A percentile compares a stretch with the other conserved stretches of the same genome.
These are phyloP conservation scores for Naganishia friedmannii DNA, from an alignment of 768 basidiomycete genomes.

Conservation along the genomic window DNA sequence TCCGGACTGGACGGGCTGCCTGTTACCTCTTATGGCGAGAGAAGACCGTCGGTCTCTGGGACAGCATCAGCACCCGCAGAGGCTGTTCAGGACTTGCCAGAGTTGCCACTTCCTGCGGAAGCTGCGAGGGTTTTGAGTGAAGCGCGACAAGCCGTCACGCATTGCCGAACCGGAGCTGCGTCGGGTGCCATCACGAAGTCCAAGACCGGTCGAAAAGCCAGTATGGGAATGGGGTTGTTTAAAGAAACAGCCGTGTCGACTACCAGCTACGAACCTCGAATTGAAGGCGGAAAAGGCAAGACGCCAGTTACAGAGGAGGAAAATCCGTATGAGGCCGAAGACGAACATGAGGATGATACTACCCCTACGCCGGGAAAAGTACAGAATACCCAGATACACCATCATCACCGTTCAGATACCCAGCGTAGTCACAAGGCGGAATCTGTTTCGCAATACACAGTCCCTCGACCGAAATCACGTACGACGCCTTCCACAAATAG, in stretches of 20 bases:
- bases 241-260: slow-evolving; percentile 45
- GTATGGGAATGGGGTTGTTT: slow-evolving; percentile 54
- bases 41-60: neutral
- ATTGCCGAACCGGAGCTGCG: neutral
- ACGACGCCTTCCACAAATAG: neutral
- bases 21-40: neutral
- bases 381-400: neutral
- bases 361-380: neutral
- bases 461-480: slow-evolving; percentile 1
- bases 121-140: slow-evolving; percentile 43
- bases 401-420: slow-evolving; percentile 10
- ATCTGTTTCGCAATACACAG: neutral
- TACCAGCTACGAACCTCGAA: neutral
- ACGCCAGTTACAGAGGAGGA: slow-evolving; percentile 14
- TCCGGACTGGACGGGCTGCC: neutral
- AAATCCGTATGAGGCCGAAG: neutral
- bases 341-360: neutral
- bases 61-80: slow-evolving; percentile 8
- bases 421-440: neutral
- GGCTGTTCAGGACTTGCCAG: slow-evolving; percentile 33
- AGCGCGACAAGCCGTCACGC: slow-evolving; percentile 35
- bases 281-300: neutral
- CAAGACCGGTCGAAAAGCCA: slow-evolving; percentile 52
- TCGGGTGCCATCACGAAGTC: slow-evolving; percentile 17
- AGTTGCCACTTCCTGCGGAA: slow-evolving; percentile 44